Evolutionary conservation across 1,284 basidiomycete species (phyloP).

Genomic region (Marasmius oreades): DNA sequence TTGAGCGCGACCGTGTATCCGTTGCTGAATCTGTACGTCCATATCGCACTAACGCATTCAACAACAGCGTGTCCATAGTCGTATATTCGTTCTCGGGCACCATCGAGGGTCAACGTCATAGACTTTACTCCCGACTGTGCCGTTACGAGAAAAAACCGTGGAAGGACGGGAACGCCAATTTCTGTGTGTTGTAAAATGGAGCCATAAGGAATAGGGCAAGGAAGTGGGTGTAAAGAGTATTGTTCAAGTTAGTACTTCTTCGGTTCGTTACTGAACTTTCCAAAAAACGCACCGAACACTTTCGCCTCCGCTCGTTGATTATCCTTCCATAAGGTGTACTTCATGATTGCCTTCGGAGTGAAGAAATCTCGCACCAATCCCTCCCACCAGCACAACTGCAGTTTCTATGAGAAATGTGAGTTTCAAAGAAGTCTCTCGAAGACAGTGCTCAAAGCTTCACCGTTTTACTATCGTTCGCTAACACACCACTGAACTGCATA

Average conservation of each 20-base stretch:
- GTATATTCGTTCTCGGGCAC: conserved; percentile 59
- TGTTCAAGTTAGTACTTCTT: background rate
- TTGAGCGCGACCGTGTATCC: conserved; percentile 72
- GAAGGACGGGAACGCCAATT: conserved; percentile 69
- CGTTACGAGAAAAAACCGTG: conserved; percentile 79
- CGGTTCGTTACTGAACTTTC: background rate
- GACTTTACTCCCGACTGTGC: conserved; percentile 76
- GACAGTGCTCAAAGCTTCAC: conserved; percentile 31
- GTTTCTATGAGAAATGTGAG: conserved; percentile 34
- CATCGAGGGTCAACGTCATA: conserved; percentile 70
- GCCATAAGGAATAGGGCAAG: background rate
- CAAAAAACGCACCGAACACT: conserved; percentile 59
- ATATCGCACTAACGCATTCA: conserved; percentile 64
- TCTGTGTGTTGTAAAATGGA: conserved; percentile 38
- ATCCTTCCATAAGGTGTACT: conserved; percentile 78
- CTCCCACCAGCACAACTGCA: conserved; percentile 62
- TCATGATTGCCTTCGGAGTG: conserved; percentile 60
- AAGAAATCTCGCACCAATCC: conserved; percentile 62
- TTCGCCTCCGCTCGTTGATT: conserved; percentile 72
- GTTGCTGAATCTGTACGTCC: conserved; percentile 74
- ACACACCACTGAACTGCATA: conserved; percentile 60
- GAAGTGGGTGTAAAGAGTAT: background rate
- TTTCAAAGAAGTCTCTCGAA: conserved; percentile 7
- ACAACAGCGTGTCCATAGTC: conserved; percentile 50
- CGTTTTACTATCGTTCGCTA: conserved; percentile 47